Percentiles rank a stretch among this genome's conserved stretches.
Conservation (phyloP, 2,329 filamentous ascomycete species). For the Ceratocystis eucalypticola region DNA sequence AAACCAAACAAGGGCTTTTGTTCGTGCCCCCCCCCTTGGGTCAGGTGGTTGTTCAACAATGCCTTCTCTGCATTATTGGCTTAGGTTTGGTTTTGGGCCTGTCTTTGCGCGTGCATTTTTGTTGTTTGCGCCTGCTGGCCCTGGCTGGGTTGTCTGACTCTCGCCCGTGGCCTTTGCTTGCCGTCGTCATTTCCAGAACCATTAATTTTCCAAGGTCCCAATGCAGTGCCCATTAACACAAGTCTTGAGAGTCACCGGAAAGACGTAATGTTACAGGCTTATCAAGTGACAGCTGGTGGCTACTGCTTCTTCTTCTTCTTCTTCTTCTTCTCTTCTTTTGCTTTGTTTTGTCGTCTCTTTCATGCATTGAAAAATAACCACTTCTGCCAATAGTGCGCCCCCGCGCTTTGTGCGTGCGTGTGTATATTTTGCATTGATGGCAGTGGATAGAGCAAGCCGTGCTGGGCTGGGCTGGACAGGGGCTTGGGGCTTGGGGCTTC, state of each 20-base stretch:
- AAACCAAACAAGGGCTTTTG: too few relatives aligned
- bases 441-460: not conserved
- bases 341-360: not conserved
- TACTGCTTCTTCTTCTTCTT: not conserved
- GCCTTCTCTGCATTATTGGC: not conserved
- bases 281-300: not conserved
- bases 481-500: not conserved
- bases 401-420: not conserved
- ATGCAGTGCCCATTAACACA: not conserved
- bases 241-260: not conserved
- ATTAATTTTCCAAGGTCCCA: not conserved
- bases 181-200: not conserved
- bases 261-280: not conserved
- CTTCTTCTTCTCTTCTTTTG: not conserved
- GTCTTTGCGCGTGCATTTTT: not conserved
- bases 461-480: not conserved
- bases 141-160: not conserved
- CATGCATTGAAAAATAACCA: not conserved
- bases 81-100: not conserved
- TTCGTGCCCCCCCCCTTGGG: too few relatives aligned
- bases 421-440: not conserved
- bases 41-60: not conserved
- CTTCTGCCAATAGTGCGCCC: too few relatives aligned
- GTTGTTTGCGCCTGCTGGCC: not conserved
- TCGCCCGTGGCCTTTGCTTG: not conserved